Conservation (phyloP, 1,284 basidiomycete species). For the Vanrija humicola region DNA sequence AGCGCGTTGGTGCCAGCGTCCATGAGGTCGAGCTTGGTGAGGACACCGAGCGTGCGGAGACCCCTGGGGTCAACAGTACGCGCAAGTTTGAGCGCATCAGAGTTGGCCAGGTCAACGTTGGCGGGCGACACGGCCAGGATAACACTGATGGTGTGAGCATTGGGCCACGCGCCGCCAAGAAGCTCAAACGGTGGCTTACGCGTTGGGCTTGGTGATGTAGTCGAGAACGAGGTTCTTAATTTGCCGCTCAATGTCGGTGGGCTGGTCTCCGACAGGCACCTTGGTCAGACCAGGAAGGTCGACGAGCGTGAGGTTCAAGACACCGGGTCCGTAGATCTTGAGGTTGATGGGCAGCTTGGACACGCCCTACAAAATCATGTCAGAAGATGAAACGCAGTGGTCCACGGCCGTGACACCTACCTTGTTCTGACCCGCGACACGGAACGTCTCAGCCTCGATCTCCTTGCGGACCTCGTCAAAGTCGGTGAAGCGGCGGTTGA, state of each 20-base stretch:
- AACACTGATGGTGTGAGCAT: conserved; percentile 57
- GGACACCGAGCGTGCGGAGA: conserved; percentile 88
- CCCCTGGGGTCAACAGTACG: conserved; percentile 93
- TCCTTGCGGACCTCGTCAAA: conserved; percentile 91
- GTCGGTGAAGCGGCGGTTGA: conserved; percentile 93
- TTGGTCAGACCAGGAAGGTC: conserved; percentile 96
- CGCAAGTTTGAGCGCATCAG: conserved; percentile 93
- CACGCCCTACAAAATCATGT: conserved; percentile 58
- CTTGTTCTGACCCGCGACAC: conserved; percentile 98
- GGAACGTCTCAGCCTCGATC: conserved; percentile 96
- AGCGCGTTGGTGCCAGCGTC: conserved; percentile 96
- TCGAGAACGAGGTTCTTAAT: conserved; percentile 90
- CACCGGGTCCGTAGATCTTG: conserved; percentile 91
- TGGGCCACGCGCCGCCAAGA: background rate
- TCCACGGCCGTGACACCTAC: conserved; percentile 19
- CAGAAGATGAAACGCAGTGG: background rate
- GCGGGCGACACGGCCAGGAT: conserved; percentile 95
- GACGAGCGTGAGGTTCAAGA: conserved; percentile 90
- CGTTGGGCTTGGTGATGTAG: conserved; percentile 95
- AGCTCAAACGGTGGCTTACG: conserved; percentile 53
- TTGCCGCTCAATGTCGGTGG: conserved; percentile 90
- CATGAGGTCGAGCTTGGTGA: conserved; percentile 98
- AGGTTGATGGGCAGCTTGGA: conserved; percentile 92
- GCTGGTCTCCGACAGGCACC: conserved; percentile 67
- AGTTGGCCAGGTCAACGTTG: conserved; percentile 98